phyloP scores from a whole-genome alignment of 768 basidiomycete genomes.

The Podaxis carcinomalis region DNA sequence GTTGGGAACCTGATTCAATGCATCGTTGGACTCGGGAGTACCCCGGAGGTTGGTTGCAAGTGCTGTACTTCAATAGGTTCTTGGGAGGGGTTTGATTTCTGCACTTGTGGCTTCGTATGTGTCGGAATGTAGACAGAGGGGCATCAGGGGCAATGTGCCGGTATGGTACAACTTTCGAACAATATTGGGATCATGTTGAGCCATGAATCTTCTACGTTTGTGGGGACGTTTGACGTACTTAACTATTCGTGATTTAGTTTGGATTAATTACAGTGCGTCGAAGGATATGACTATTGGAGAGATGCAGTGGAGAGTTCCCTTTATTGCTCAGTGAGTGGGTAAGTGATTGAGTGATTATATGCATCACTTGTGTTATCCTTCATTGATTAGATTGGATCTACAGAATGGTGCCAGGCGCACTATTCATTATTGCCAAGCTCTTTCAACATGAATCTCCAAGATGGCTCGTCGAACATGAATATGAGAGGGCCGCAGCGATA shows the following conservation, averaged over 20 bases:
- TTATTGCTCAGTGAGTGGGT: constrained; percentile 38
- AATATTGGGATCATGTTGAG: constrained; percentile 33
- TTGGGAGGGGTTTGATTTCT: constrained; percentile 50
- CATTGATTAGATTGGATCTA: neutral
- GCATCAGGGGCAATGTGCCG: constrained; percentile 46
- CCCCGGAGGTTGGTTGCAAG: constrained; percentile 27
- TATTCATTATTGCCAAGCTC: constrained; percentile 42
- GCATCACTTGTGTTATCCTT: neutral
- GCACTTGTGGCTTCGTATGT: constrained; percentile 47
- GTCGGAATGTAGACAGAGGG: constrained; percentile 43
- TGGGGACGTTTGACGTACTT: constrained; percentile 19
- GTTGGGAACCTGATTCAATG: constrained; percentile 43
- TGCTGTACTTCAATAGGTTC: constrained; percentile 49
- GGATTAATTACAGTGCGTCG: constrained; percentile 43
- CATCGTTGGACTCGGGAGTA: constrained; percentile 37
- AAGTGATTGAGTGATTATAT: constrained; percentile 22
- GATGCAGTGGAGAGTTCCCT: constrained; percentile 50
- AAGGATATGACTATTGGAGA: constrained; percentile 30
- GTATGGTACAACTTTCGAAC: constrained; percentile 35
- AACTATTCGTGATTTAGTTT: constrained; percentile 24
- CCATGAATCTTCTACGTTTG: constrained; percentile 20
- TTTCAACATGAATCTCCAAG: constrained; percentile 54
- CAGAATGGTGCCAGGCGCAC: constrained; percentile 43
- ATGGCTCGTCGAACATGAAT: constrained; percentile 47
- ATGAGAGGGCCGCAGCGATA: constrained; percentile 35